These are phyloP conservation scores for Phytophthora hybrid DNA, from an alignment of 352 stramenopile species.

Conservation along the genomic window DNA sequence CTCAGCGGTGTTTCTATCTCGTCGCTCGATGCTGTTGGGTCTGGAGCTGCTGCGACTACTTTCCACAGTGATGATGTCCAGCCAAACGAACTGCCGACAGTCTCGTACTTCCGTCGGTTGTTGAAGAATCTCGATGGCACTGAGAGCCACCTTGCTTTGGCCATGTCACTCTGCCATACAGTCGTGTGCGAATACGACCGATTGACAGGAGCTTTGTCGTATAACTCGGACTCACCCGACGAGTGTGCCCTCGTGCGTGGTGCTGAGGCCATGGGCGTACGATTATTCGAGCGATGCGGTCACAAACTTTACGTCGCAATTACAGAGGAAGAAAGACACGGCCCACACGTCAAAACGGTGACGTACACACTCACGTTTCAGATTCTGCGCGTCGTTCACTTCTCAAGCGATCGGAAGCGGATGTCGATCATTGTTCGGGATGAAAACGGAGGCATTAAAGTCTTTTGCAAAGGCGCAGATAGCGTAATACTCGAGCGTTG, in stretches of 20 bases:
- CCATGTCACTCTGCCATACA: constrained; percentile 87
- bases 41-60: constrained; percentile 3
- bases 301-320: constrained; percentile 66
- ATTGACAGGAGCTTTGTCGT: constrained; percentile 54
- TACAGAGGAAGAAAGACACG: constrained; percentile 66
- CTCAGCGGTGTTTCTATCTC: constrained; percentile 47
- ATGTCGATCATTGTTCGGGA: constrained; percentile 87
- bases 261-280: constrained; percentile 79
- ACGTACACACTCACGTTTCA: constrained; percentile 76
- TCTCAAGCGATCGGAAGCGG: constrained; percentile 82
- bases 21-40: constrained; percentile 35
- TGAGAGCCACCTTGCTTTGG: constrained; percentile 70
- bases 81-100: constrained; percentile 22
- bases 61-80: constrained; percentile 26
- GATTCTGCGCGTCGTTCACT: constrained; percentile 74
- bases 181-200: constrained; percentile 82
- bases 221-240: constrained; percentile 94
- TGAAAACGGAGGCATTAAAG: constrained; percentile 55
- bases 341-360: constrained; percentile 67
- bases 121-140: constrained; percentile 58
- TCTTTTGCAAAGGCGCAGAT: constrained; percentile 87
- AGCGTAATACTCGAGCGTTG: constrained; percentile 81
- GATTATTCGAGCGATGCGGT: constrained; percentile 71
- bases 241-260: constrained; percentile 92
- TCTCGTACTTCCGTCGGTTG: constrained; percentile 55